phyloP scores from a whole-genome alignment of 2,329 filamentous ascomycete species.

The Lachnellula subtilissima region DNA sequence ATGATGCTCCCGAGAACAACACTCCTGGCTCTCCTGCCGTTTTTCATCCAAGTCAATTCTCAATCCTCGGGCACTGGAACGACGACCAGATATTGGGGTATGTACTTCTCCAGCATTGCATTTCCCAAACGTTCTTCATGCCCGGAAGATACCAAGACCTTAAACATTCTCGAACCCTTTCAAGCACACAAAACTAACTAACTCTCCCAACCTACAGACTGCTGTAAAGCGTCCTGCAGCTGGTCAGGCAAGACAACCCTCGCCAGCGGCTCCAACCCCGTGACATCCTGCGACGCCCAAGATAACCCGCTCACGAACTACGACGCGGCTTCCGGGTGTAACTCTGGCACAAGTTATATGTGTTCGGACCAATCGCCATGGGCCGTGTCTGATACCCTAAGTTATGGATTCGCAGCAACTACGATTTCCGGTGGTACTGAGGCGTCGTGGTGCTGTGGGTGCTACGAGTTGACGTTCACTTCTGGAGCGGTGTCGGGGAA shows the following conservation, averaged over 20 bases:
- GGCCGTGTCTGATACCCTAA: constrained; percentile 51
- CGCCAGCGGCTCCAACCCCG: constrained; percentile 25
- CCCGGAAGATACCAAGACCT: no score
- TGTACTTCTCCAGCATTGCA: no score
- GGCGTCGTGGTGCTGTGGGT: constrained; percentile 61
- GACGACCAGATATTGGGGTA: constrained; percentile 46
- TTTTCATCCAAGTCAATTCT: constrained; percentile 17
- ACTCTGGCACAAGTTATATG: constrained; percentile 41
- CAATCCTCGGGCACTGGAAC: constrained; percentile 23
- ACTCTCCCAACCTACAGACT: background rate
- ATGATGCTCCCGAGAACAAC: constrained; percentile 21
- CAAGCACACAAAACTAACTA: no score
- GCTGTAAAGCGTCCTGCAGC: constrained; percentile 62
- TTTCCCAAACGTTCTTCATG: no score
- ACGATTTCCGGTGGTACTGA: constrained; percentile 51
- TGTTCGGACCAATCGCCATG: constrained; percentile 60
- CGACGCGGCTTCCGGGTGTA: constrained; percentile 49
- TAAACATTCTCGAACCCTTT: no score
- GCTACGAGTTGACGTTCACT: constrained; percentile 49
- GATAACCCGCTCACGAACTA: constrained; percentile 50
- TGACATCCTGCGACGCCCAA: constrained; percentile 34
- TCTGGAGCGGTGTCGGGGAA: constrained; percentile 50
- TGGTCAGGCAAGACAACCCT: constrained; percentile 55
- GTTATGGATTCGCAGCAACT: constrained; percentile 59
- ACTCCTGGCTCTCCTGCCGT: constrained; percentile 23